phyloP scores from a whole-genome alignment of 2,329 filamentous ascomycete species.

The Colletotrichum echinochloae region DNA sequence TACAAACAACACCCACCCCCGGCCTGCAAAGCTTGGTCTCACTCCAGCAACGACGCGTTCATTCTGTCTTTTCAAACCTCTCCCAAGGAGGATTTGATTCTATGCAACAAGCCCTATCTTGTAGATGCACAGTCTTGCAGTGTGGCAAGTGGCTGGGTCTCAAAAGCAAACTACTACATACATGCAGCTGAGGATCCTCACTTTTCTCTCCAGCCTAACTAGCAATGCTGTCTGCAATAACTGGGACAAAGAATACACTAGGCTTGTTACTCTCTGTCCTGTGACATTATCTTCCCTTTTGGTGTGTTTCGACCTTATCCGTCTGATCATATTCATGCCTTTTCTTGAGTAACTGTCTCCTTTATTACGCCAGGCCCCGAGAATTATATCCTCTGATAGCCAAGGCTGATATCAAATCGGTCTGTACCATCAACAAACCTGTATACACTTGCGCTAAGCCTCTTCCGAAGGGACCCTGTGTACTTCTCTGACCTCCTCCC shows the following conservation, averaged over 20 bases:
- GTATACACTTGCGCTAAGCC: background rate
- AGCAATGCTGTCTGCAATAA: background rate
- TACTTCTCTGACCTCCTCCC: background rate
- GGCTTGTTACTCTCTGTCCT: too few species aligned
- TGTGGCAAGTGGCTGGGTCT: background rate
- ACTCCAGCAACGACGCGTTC: background rate
- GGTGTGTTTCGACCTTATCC: background rate
- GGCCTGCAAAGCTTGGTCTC: slow-evolving; percentile 1
- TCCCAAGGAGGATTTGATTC: fast-evolving
- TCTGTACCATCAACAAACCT: background rate
- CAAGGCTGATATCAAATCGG: too few species aligned
- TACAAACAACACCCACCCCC: background rate
- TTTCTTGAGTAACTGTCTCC: background rate
- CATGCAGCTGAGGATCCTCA: background rate
- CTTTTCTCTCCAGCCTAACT: background rate
- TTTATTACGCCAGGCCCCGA: fast-evolving
- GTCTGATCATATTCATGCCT: background rate
- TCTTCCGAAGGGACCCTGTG: background rate
- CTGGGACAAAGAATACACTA: background rate
- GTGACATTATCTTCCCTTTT: background rate
- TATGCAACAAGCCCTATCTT: fast-evolving
- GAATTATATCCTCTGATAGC: background rate
- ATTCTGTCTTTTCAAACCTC: too few species aligned
- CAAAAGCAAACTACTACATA: background rate
- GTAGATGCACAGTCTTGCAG: background rate